Base-by-base conservation (phyloP, 768 basidiomycete species). In the Suillus plorans region DNA sequence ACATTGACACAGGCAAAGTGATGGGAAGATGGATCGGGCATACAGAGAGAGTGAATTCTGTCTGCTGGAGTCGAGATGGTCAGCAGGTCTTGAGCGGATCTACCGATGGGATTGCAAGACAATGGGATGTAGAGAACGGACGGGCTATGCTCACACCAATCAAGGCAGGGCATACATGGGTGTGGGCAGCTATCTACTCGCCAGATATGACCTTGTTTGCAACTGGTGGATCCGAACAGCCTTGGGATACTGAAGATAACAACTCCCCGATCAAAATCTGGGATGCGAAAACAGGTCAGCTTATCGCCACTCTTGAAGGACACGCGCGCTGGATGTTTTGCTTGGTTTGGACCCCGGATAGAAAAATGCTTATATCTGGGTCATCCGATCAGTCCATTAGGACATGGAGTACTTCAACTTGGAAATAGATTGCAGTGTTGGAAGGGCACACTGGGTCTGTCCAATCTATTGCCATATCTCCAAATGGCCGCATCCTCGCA, bases 1-100 rank as follows among this genome's bases (percentile, higher is more conserved):
- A 53, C 28, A 53, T 53, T 0, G 52, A 53, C 5, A 14, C 52
- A 18, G 52, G 28, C 4, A 53, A 53, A 8, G 28, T 53, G 16
- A 20, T 20, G 18, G 5, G 8, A 3, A 31, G 31, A 53, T 31
- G 52, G 52, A 0, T 14, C 2, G 28, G 28, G 9, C 28, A 31
- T 31, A 49, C 22, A 25, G 0, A 7, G 2, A 0, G 1, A 53
- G 52, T 31, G 52, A 2, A 0, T 2, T 2, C 18, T 31, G 16
- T 53, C 2, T 53, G 18, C 18, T 31, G 28, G 28, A 18, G 52
- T 20, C 16, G 5, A 53, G 25, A 31, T 20, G 52, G 52, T 22
- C 47, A n/a, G 7, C 14, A 16, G 9, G 16, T 52, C 50, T 14
- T 28, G 8, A 52, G 16, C 16, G 25, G 25, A 18, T 52, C 50